phyloP scores from a whole-genome alignment of 345 rosid genomes.

The Eucalyptus pauciflora region DNA sequence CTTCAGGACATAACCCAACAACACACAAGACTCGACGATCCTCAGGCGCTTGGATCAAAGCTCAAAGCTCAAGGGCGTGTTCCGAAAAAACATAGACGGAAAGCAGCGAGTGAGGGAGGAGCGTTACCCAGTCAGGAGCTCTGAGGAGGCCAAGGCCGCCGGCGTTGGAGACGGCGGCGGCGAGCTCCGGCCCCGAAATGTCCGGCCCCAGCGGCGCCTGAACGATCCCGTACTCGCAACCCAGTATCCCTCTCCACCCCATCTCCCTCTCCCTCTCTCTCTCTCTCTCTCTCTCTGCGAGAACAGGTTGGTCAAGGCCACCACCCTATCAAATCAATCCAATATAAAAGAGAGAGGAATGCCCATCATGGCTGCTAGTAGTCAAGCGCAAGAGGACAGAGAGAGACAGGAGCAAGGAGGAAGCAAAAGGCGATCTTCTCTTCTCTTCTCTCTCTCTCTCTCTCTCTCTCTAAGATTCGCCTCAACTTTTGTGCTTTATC shows the following conservation, averaged over 20 bases:
- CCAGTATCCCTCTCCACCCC: conserved; percentile 80
- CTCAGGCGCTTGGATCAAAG: not conserved
- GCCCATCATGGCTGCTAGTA: not conserved
- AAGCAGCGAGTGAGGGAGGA: not conserved
- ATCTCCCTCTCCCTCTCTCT: not conserved
- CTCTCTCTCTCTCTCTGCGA: not conserved
- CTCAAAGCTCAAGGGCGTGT: not conserved
- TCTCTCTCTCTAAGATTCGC: not conserved
- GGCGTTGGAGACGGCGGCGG: conserved; percentile 83
- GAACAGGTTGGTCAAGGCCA: not conserved
- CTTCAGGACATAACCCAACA: not conserved
- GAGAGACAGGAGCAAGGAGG: not conserved
- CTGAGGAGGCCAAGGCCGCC: conserved; percentile 83
- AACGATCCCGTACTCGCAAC: conserved; percentile 67
- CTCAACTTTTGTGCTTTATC: not conserved
- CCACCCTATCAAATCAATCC: not conserved
- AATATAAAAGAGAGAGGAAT: not conserved
- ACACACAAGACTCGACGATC: not conserved
- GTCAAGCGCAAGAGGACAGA: not conserved
- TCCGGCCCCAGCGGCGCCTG: conserved; percentile 93
- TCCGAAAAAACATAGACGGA: not conserved
- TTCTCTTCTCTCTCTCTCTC: not conserved
- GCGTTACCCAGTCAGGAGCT: conserved; percentile 72
- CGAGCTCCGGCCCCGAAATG: conserved; percentile 82
- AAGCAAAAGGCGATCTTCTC: not conserved